Evolutionary conservation across 2,329 filamentous ascomycete species (phyloP).

Genomic region (Penicillium palitans): DNA sequence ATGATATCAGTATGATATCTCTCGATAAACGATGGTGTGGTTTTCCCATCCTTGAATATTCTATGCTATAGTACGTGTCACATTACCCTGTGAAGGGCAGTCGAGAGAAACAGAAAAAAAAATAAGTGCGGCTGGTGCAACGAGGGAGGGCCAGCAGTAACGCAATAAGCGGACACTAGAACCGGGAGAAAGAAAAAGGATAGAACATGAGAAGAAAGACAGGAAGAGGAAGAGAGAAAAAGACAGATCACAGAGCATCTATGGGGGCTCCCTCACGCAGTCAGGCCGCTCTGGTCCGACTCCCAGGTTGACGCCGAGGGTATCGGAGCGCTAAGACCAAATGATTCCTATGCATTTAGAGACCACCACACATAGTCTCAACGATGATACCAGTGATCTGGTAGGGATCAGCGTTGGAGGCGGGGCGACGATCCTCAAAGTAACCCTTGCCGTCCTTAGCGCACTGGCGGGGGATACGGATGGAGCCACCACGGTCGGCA

Average conservation of each 20-base stretch:
- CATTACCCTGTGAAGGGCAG: conserved; percentile 23
- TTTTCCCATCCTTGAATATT: conserved; percentile 30
- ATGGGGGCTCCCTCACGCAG: conserved; percentile 33
- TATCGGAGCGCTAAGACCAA: conserved; percentile 43
- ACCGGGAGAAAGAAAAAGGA: conserved; percentile 22
- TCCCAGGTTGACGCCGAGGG: conserved; percentile 42
- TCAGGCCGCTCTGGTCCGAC: conserved; percentile 40
- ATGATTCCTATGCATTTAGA: conserved; percentile 36
- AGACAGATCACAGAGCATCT: conserved; percentile 24
- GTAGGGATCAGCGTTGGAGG: conserved; percentile 85
- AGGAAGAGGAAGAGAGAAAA: conserved; percentile 16
- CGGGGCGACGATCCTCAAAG: conserved; percentile 82
- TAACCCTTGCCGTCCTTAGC: conserved; percentile 90
- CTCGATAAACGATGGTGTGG: conserved; percentile 26
- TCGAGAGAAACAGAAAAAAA: conserved; percentile 22
- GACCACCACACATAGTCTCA: conserved; percentile 60
- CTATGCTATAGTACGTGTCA: conserved; percentile 34
- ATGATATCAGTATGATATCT: conserved; percentile 14
- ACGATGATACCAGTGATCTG: conserved; percentile 80
- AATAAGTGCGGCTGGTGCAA: conserved; percentile 25
- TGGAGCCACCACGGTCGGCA: conserved; percentile 91
- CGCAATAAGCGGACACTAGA: conserved; percentile 27
- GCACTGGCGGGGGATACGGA: conserved; percentile 84
- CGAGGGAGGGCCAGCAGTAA: conserved; percentile 23
- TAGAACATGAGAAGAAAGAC: conserved; percentile 18